A percentile compares a stretch with the other conserved stretches of the same genome.
Conservation (phyloP, 2,329 filamentous ascomycete genomes). For the Byssothecium circinans region DNA sequence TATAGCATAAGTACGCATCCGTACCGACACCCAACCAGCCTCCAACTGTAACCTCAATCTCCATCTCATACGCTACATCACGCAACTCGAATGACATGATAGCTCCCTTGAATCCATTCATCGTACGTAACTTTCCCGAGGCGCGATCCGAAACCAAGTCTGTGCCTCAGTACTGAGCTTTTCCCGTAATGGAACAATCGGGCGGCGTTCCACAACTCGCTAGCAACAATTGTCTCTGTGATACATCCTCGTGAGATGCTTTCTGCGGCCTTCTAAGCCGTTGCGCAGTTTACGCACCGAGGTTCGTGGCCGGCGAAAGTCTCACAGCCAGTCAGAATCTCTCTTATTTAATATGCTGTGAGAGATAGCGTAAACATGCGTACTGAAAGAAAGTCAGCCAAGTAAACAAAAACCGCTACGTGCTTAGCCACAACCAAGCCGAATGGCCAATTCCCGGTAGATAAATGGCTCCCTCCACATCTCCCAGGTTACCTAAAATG, state of each 20-base stretch:
- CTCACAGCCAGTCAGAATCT: constrained; percentile 1
- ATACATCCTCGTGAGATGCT: neutral
- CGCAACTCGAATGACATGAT: neutral
- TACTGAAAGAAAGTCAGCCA: constrained; percentile 1
- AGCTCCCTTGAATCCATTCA: constrained; percentile 1
- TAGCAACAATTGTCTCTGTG: neutral
- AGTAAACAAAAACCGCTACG: too few species aligned
- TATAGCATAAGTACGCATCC: neutral
- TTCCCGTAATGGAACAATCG: neutral
- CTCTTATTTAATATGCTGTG: constrained; percentile 1
- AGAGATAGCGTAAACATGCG: constrained; percentile 1
- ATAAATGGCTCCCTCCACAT: too few species aligned
- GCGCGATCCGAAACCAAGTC: neutral
- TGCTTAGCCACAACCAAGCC: too few species aligned
- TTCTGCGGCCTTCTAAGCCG: constrained; percentile 2
- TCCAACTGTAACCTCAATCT: neutral
- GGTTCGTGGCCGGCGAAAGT: neutral
- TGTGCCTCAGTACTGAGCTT: neutral
- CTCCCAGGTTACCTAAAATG: too few species aligned
- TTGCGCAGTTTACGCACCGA: neutral
- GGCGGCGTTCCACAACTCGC: neutral
- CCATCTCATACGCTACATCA: neutral
- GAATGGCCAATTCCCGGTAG: too few species aligned
- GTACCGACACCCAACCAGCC: neutral
- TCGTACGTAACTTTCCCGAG: neutral